Base-by-base conservation (phyloP, 1,284 basidiomycete species). In the Cutaneotrichosporon cyanovorans region DNA sequence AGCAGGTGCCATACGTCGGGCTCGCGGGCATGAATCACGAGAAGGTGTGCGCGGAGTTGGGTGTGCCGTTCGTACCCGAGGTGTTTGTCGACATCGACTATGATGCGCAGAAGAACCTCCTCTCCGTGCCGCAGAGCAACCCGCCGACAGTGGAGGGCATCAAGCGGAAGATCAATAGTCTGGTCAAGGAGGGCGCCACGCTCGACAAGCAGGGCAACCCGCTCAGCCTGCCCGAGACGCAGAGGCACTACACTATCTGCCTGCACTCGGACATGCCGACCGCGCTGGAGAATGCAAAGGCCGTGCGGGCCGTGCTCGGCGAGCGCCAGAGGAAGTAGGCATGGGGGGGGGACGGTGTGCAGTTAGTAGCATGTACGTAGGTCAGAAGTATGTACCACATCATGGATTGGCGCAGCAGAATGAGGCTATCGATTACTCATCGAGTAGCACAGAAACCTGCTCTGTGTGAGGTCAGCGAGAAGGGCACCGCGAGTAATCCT, bases 161-260 rank as follows among this genome's bases (percentile, higher is more conserved):
- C 49, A 80, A 82, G 72, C 76, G 76, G 51, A 87, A 86, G 62
- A 81, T 86, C 65, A 77, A 73, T 15, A 83, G 86, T 66, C 78
- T 80, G 58, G 83, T 85, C 64, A 77, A 74, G n/a, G 84, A 86
- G 66, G 36, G 35, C 15, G 25, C 37, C 2, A 46, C 49, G 18
- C 23, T 37, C 10, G 49, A 55, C 46, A 51, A 48, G 44, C 40
- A 55, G 40, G 53, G 49, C 34, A 48, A 51, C 31, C 15, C 21
- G 28, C 42, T 55, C 7, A 32, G 31, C 10, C 44, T 55, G 20
- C 46, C 43, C 5, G 48, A 34, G 16, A 40, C 43, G 2, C 12
- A 42, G 7, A 32, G 53, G 18, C 85, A 88, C 68, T 75, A 87
- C 52, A 86, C 80, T 42, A 84, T 87, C 63, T 61, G 83, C 41